Evolutionary conservation across 78 protist genomes (phyloP), one percentile per base, ranked within the genome.

Genomic region (Speleostelium caveatum): DNA sequence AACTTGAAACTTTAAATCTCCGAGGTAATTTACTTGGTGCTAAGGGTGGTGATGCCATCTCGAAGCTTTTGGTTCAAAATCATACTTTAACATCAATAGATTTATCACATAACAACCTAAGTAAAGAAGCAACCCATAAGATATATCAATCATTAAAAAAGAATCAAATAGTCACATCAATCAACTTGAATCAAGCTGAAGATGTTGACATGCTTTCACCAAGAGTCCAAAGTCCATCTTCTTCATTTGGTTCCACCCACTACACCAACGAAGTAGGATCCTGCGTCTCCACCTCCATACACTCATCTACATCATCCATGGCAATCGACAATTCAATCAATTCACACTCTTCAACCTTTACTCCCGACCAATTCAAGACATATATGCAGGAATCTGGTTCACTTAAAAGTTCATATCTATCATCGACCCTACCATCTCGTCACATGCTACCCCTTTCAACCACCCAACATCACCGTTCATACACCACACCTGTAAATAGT

Each of bases 91-190:
- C 75, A 4, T 49, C 30, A 12, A 58, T 83, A 16, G 91, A 83
- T 59, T 22, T 83, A 16, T 83, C 91, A 26, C 77, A 83, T 24
- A 83, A 83, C 26, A 42, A 45, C 30, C 53, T 83, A 4, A 63
- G 42, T 12, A 83, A 83, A 38, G 78, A 68, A 0, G 22, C 59
- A 0, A n/a, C 28, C 2, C 63, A 69, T 38, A 56, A 69, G 51
- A 59, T 83, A 28, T 32, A 59, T 14, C 63, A 69, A 32, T 26
- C 59, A 5, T 53, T 56, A 22, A 67, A 69, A 55, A 67, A 45
- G 45, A 72, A 73, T 36, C 61, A 73, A 21, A 35, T 24, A 21
- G 30, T 26, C 2, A 73, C 61, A 35, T 73, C 79, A 2, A 55
- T 73, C 51, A 56, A 33, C 33, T 49, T 55, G 32, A 73, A 60